These are phyloP conservation scores for Solanum pinnatisectum DNA, from an alignment of 257 asterid species.

Conservation along the genomic window DNA sequence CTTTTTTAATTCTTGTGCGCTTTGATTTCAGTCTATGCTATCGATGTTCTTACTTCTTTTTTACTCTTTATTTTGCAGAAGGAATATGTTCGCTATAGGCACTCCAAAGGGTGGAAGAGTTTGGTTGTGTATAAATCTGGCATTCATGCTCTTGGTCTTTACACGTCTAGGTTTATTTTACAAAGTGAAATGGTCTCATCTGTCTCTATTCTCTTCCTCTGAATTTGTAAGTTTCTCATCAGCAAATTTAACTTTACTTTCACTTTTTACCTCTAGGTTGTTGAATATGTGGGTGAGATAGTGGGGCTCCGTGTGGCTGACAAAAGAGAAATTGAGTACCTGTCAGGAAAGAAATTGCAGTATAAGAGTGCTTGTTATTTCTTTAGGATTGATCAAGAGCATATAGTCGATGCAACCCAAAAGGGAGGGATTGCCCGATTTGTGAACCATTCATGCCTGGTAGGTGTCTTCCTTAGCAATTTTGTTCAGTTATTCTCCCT, in stretches of 20 bases:
- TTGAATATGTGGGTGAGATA: slow-evolving; percentile 60
- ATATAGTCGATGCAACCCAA: slow-evolving; percentile 57
- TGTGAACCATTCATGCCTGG: slow-evolving; percentile 63
- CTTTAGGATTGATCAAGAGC: slow-evolving; percentile 53
- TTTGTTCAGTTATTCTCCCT: neutral
- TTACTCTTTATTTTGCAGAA: slow-evolving; percentile 27
- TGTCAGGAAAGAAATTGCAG: slow-evolving; percentile 49
- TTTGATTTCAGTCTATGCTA: neutral
- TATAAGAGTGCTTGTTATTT: slow-evolving; percentile 65
- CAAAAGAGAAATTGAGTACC: slow-evolving; percentile 55
- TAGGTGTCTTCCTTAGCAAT: slow-evolving; percentile 1
- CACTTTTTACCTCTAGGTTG: slow-evolving; percentile 30
- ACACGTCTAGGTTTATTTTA: slow-evolving; percentile 53
- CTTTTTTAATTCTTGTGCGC: neutral
- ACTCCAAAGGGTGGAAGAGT: slow-evolving; percentile 46
- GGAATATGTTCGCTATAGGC: slow-evolving; percentile 49
- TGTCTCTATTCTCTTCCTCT: neutral
- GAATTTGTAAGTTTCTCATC: neutral
- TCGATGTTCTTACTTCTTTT: neutral
- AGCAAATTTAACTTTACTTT: neutral
- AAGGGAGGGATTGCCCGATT: slow-evolving; percentile 73
- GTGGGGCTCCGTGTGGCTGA: slow-evolving; percentile 62
- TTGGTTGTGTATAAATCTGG: slow-evolving; percentile 62
- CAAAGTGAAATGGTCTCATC: slow-evolving; percentile 46
- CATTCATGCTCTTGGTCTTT: slow-evolving; percentile 66